Evolutionary conservation across 2,329 filamentous ascomycete species (phyloP), one percentile per base, ranked within the genome.

Genomic region (Zalaria sp.): DNA sequence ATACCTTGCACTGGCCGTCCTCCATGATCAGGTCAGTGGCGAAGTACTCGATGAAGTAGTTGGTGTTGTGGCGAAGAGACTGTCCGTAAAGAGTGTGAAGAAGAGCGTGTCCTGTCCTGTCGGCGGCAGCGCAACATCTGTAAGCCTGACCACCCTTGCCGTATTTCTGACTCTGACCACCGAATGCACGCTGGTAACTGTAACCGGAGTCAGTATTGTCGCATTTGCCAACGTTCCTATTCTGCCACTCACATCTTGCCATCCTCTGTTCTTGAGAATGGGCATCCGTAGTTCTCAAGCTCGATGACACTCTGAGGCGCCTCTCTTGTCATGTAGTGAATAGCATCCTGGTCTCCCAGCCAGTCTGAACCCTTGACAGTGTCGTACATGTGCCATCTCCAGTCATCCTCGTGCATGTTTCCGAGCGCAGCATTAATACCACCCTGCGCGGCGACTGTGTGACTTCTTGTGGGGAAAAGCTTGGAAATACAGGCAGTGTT

Each of bases 11-110:
- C 65, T 89, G 83, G 47, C 89, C 89, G 57, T 93, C 84, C 69
- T 95, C 83, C 91, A 96, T 96, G 57, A 98, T 83, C 65, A 96
- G 71, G 62, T 96, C 91, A 52, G 93, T 76, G 55, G 88, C 91
- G 64, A 96, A 98, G 75, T 88, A 96, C 68, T 96, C 91, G 64
- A 98, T 95, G 69, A 98, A 96, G 76, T 95, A 98, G 73, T 95
- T 95, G 60, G 89, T 95, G 75, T 95, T 94, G 75, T 96, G 87
- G 60, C 85, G 76, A 47, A 96, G 77, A 41, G 88, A 95, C 71
- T 95, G 89, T 57, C 91, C 91, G 68, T 96, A 98, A 51, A 98
- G 83, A 26, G 91, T 98, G 75, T 98, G 91, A 40, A 98, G 79
- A 53, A 98, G 83, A 57, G 91, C 91, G 68, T 98, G 91, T 50